These are phyloP conservation scores for Medicago ruthenica DNA, from an alignment of 306 rosid genomes.

Conservation along the genomic window DNA sequence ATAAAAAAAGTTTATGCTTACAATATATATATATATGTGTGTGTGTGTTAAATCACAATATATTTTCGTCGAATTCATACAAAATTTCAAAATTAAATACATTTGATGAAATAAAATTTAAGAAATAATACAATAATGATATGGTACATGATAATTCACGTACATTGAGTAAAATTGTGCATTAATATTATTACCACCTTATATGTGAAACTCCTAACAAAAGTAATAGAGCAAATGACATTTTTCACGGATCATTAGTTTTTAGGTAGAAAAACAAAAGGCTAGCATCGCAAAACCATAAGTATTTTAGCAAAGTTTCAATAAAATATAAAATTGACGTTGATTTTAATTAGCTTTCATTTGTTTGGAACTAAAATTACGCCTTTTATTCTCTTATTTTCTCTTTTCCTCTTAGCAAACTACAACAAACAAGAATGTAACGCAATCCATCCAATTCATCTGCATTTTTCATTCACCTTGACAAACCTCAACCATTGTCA, in stretches of 20 bases:
- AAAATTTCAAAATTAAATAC: too few relatives aligned
- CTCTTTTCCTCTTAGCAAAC: background rate
- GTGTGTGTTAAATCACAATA: too few relatives aligned
- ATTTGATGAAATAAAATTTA: too few relatives aligned
- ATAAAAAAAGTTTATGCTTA: too few relatives aligned
- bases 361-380: background rate
- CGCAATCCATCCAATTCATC: background rate
- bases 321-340: background rate
- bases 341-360: background rate
- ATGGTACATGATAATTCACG: too few relatives aligned
- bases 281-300: background rate
- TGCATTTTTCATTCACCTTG: background rate
- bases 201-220: background rate
- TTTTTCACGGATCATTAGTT: background rate
- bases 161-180: too few relatives aligned
- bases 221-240: background rate
- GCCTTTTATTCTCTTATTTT: background rate
- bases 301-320: slow-evolving; percentile 9
- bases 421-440: background rate
- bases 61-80: too few relatives aligned
- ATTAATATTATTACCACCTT: background rate
- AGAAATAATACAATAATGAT: too few relatives aligned
- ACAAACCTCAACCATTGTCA: background rate
- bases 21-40: too few relatives aligned
- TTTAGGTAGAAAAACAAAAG: slow-evolving; percentile 1